phyloP scores from a whole-genome alignment of 2,329 filamentous ascomycete genomes.

The Fusarium acutatum region DNA sequence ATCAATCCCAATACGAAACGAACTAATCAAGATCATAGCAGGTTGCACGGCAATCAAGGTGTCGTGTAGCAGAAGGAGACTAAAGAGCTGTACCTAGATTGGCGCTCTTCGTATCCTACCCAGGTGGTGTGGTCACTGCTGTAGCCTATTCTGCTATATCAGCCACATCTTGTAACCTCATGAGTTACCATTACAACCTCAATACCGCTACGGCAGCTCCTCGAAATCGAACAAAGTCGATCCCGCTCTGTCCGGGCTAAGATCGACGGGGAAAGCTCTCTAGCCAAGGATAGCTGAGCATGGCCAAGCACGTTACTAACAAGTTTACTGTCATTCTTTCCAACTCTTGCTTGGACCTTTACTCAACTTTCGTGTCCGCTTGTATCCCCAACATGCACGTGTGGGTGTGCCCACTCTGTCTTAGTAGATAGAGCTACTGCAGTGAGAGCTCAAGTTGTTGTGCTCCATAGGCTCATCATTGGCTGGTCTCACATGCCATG shows the following conservation, averaged over 20 bases:
- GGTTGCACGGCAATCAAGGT: neutral
- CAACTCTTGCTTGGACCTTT: neutral
- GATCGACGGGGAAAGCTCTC: neutral
- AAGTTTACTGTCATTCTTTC: neutral
- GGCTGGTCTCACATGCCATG: constrained; percentile 7
- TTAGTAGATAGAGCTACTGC: constrained; percentile 29
- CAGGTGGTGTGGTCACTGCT: constrained; percentile 27
- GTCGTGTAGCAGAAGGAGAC: neutral
- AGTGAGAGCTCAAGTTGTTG: constrained; percentile 7
- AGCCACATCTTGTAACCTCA: constrained; percentile 22
- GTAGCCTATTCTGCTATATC: constrained; percentile 1
- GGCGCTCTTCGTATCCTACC: constrained; percentile 24
- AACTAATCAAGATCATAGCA: neutral
- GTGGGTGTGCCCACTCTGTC: constrained; percentile 13
- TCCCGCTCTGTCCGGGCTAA: constrained; percentile 14
- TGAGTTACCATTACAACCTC: neutral
- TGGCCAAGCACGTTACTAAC: neutral
- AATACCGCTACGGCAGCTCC: neutral
- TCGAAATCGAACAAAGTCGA: neutral
- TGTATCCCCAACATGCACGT: constrained; percentile 11
- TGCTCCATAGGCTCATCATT: constrained; percentile 4
- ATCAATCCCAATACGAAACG: constrained; percentile 21
- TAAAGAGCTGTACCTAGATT: constrained; percentile 19
- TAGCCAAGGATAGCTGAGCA: constrained; percentile 4
- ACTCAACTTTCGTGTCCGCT: neutral